Base-by-base conservation (phyloP, 1,139 yeast species). In the Sugiyamaella paludigena region DNA sequence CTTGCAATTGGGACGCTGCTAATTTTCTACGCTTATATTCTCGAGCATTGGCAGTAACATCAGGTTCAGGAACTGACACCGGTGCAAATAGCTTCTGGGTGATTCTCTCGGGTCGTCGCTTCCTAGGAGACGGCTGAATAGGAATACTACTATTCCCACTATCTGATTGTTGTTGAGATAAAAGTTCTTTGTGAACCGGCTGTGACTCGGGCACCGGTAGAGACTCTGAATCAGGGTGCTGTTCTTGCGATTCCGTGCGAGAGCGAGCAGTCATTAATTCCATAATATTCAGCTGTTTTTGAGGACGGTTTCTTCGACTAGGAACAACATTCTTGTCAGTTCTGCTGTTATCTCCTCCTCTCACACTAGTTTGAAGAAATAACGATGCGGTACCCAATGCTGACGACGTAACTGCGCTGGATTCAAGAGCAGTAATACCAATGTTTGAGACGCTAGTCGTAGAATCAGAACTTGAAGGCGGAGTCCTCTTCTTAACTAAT, bases 221-320 rank as follows among this genome's bases (percentile, higher is more conserved):
- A 19, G 24, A 19, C 24, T 4, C 24, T 5, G 24, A 19, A 19
- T 19, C 24, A 19, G 24, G 24, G 24, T 5, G 24, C 24, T 19
- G 24, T 19, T 5, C 24, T 19, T 19, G 24, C 24, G 24, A 19
- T 19, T 19, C 24, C 5, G 24, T 3, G 24, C 24, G 24, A 19
- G 24, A 3, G 3, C 24, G 24, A 33, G 45, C 28, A 4, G 44
- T 37, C 38, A 47, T 32, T 5, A 43, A 15, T 27, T 43, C 45
- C 24, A 47, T 31, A 16, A 47, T 38, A 34, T 47, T 40, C 16
- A 47, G 40, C 35, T 43, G 50, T 30, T 43, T 41, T 11, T 34
- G 34, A 6, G 36, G 47, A n/a, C 16, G 30, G 13, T 44, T 39
- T 15, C 43, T 36, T 13, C 42, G 38, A 24, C 38, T 19, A 12